Evolutionary conservation across 768 basidiomycete species (phyloP).

Genomic region (Mrakia frigida): DNA sequence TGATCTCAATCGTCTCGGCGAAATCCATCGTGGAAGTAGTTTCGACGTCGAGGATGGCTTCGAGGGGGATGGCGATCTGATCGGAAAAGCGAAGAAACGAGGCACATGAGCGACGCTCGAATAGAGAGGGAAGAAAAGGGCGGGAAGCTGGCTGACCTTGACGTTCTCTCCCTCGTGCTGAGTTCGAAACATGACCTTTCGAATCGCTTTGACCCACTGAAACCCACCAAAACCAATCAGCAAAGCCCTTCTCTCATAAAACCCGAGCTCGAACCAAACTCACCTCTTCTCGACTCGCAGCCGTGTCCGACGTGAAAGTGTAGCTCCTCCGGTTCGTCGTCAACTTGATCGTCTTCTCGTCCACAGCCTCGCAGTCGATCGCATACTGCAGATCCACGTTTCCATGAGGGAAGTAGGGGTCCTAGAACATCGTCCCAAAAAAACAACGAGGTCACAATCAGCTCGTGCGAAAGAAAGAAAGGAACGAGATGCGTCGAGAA

Average conservation of each 20-base stretch:
- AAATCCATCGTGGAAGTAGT: constrained; percentile 86
- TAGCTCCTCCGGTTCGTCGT: constrained; percentile 54
- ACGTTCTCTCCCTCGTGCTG: constrained; percentile 96
- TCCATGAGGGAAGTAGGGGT: constrained; percentile 96
- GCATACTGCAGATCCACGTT: constrained; percentile 93
- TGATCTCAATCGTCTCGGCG: constrained; percentile 82
- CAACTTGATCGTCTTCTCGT: constrained; percentile 66
- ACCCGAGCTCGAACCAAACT: not conserved
- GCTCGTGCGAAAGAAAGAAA: not conserved
- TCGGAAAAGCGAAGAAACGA: not conserved
- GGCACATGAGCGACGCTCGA: not conserved
- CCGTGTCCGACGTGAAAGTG: constrained; percentile 42
- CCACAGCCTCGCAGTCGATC: constrained; percentile 77
- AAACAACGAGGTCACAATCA: not conserved
- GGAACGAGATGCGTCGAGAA: not conserved
- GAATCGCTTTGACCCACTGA: constrained; percentile 85
- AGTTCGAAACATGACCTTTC: constrained; percentile 86
- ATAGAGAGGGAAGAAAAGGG: not conserved
- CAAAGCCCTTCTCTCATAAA: not conserved
- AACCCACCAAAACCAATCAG: constrained; percentile 39
- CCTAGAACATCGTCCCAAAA: constrained; percentile 57
- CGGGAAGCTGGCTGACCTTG: constrained; percentile 55
- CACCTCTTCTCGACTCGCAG: constrained; percentile 39
- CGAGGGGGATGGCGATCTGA: constrained; percentile 89
- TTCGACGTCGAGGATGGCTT: constrained; percentile 80